These are phyloP conservation scores for Penicillium fuscoglaucum DNA, from an alignment of 2,329 filamentous ascomycete species.

Conservation along the genomic window DNA sequence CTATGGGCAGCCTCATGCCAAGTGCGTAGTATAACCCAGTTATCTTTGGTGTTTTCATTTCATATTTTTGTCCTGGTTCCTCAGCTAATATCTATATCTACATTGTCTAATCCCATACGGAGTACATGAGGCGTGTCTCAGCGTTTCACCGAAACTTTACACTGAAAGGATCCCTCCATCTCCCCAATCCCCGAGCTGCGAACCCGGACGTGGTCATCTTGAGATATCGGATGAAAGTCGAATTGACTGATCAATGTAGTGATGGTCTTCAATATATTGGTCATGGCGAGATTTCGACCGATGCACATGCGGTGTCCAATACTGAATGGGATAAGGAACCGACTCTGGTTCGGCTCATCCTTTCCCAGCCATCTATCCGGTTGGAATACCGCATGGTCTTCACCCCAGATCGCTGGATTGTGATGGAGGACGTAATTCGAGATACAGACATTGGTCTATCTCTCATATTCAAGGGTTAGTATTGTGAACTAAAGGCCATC, in stretches of 20 bases:
- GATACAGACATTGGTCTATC: neutral
- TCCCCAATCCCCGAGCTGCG: constrained; percentile 10
- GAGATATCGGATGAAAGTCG: constrained; percentile 1
- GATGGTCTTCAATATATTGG: constrained; percentile 15
- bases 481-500: no score
- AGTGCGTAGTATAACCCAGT: no score
- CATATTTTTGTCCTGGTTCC: no score
- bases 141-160: neutral
- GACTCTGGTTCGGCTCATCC: neutral
- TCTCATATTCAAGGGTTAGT: neutral
- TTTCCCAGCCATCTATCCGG: constrained; percentile 6
- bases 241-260: constrained; percentile 12
- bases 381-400: neutral
- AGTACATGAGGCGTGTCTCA: neutral
- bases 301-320: constrained; percentile 17
- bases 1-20: no score
- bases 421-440: constrained; percentile 7
- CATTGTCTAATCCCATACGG: neutral
- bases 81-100: no score
- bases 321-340: constrained; percentile 15
- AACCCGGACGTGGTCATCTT: neutral
- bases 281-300: constrained; percentile 16
- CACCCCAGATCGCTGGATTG: constrained; percentile 7
- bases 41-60: no score
- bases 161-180: constrained; percentile 9